Base-by-base conservation (phyloP, 2,329 filamentous ascomycete species). In the Leptographium galeiforme region DNA sequence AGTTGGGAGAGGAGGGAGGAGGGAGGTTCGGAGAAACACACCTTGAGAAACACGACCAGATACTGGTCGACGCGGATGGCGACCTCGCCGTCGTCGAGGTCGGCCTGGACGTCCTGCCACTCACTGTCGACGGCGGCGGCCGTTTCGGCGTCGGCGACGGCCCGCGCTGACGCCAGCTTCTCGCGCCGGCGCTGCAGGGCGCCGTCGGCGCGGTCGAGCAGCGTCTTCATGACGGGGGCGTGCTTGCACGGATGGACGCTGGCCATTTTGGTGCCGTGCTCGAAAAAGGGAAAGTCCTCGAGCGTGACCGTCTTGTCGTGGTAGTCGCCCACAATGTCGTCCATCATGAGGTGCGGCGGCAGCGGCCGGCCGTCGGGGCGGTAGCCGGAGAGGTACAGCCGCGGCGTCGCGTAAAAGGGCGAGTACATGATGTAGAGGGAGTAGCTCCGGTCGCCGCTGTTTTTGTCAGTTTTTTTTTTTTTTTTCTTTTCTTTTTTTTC, bases 341-440 rank as follows among this genome's bases (percentile, higher is more conserved):
- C 64, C 61, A 71, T 66, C 59, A 70, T 68, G n/a, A 67, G 61
- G 2, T 64, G 62, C 4, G 67, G 64, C 6, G 63, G 57, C 3
- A 68, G 62, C 6, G 66, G 63, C 33, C 89, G 85, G 33, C 87
- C 87, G 55, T 81, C 79, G 32, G 86, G 78, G 13, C 81, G 74
- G 69, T 97, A 97, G 62, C 93, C 93, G 0, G 89, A 94, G 48
- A 98, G 82, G 69, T 96, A 98, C 63, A 97, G 81, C 38, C 93
- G 88, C 0, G 93, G 93, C 5, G 93, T 97, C 61, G 89, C 87
- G 72, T 97, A 98, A 74, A 95, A 96, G 40, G 90, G 87, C 6
- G 90, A 88, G 72, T 98, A 98, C 71, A 89, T 93, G 64, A 98
- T 97, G 76, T 98, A 98, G 60, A 98, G 84, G 46, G 87, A 95